phyloP scores from a whole-genome alignment of 176 grass and related monocot genomes.

The Stipa capillata region DNA sequence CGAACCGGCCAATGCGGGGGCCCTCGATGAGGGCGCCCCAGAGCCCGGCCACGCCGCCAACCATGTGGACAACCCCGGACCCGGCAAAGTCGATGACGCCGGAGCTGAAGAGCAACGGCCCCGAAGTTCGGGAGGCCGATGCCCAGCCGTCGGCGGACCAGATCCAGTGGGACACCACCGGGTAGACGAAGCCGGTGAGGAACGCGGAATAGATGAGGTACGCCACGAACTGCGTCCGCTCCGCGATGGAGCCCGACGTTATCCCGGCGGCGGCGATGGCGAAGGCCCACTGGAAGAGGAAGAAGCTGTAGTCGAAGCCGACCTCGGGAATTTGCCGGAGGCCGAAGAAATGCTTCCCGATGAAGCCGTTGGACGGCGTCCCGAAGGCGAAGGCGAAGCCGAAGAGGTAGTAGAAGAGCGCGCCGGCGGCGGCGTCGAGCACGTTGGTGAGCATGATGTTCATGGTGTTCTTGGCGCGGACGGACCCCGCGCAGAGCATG shows the following conservation, averaged over 20 bases:
- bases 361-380: slow-evolving; percentile 62
- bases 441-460: slow-evolving; percentile 87
- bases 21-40: slow-evolving; percentile 61
- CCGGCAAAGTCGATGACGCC: slow-evolving; percentile 74
- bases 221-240: slow-evolving; percentile 66
- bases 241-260: slow-evolving; percentile 71
- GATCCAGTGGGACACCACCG: slow-evolving; percentile 75
- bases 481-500: slow-evolving; percentile 73
- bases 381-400: no score
- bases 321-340: slow-evolving; percentile 18
- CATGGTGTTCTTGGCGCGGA: slow-evolving; percentile 87
- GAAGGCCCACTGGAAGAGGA: slow-evolving; percentile 80
- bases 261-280: slow-evolving; percentile 76
- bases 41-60: slow-evolving; percentile 47
- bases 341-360: slow-evolving; percentile 63
- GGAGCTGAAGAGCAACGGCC: slow-evolving; percentile 32
- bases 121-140: slow-evolving; percentile 2
- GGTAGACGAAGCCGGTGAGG: slow-evolving; percentile 77
- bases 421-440: slow-evolving; percentile 60
- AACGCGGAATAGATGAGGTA: slow-evolving; percentile 78
- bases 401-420: slow-evolving; percentile 78
- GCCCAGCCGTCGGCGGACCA: no score
- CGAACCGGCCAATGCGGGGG: slow-evolving; percentile 50
- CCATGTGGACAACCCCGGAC: slow-evolving; percentile 57
- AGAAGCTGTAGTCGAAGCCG: slow-evolving; percentile 54